These are phyloP conservation scores for Lipomyces sp. DNA, from an alignment of 805 yeast genomes.

Conservation along the genomic window DNA sequence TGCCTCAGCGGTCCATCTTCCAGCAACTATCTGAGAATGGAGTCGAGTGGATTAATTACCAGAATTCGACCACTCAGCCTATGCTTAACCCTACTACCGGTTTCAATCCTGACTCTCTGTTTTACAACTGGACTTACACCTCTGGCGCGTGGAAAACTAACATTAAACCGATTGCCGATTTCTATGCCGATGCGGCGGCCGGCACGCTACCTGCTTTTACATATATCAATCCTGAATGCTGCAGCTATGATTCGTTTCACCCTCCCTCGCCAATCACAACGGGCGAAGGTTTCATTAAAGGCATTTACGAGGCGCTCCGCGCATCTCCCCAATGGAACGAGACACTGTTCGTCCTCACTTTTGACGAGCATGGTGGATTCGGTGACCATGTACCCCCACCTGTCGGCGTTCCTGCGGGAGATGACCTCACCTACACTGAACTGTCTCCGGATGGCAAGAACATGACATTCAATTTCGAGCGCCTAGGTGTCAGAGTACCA, in stretches of 20 bases:
- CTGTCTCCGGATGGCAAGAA: constrained; percentile 6
- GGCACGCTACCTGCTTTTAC: constrained; percentile 15
- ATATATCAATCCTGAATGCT: constrained; percentile 14
- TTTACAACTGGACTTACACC: background rate
- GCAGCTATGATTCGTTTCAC: constrained; percentile 5
- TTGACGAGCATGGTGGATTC: constrained; percentile 17
- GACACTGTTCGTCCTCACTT: constrained; percentile 11
- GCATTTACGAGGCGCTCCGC: constrained; percentile 14
- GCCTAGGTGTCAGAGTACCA: constrained; percentile 12
- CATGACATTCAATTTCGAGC: constrained; percentile 12
- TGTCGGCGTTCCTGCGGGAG: constrained; percentile 9
- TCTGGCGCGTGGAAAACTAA: background rate
- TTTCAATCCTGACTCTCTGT: background rate
- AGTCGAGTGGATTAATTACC: constrained; percentile 1
- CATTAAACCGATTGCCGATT: background rate
- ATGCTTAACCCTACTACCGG: background rate
- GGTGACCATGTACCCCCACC: constrained; percentile 16
- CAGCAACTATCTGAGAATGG: constrained; percentile 8
- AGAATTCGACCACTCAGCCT: background rate
- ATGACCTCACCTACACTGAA: constrained; percentile 11
- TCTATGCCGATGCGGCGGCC: background rate
- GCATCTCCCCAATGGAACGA: constrained; percentile 13
- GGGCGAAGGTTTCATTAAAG: constrained; percentile 10
- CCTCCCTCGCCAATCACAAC: constrained; percentile 9
- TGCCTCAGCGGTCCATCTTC: constrained; percentile 9